These are phyloP conservation scores for Lonicera japonica DNA, from an alignment of 129 eudicot species.

Conservation along the genomic window DNA sequence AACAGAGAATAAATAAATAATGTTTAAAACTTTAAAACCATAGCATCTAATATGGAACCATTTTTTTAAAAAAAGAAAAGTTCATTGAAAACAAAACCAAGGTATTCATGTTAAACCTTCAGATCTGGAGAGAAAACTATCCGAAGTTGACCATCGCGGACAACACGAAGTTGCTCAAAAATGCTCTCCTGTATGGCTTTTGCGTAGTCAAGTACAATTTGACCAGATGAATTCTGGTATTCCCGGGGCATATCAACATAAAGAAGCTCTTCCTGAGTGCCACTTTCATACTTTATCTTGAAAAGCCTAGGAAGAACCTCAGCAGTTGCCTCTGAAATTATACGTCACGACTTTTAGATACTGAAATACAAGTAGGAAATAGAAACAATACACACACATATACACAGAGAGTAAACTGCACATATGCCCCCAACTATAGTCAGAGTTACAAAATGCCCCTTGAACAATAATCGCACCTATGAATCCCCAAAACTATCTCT, in stretches of 20 bases:
- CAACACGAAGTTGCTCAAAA: constrained; percentile 98
- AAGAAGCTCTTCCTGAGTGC: constrained; percentile 89
- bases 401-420: neutral
- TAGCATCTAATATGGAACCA: too few relatives aligned
- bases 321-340: constrained; percentile 77
- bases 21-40: too few relatives aligned
- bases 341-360: constrained; percentile 15
- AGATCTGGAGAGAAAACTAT: constrained; percentile 89
- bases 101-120: constrained; percentile 41
- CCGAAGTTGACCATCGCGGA: constrained; percentile 94
- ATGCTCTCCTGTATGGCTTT: constrained; percentile 99
- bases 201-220: constrained; percentile 92
- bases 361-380: neutral
- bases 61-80: neutral
- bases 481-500: too few relatives aligned
- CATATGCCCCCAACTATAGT: too few relatives aligned
- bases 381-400: too few relatives aligned
- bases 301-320: constrained; percentile 97
- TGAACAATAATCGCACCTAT: too few relatives aligned
- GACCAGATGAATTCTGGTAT: constrained; percentile 93
- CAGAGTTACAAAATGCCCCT: too few relatives aligned
- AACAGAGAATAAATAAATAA: too few relatives aligned
- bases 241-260: constrained; percentile 98
- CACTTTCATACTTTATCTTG: constrained; percentile 96
- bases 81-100: neutral